These are phyloP conservation scores for Russula olivacea DNA, from an alignment of 768 basidiomycete genomes.

Conservation along the genomic window DNA sequence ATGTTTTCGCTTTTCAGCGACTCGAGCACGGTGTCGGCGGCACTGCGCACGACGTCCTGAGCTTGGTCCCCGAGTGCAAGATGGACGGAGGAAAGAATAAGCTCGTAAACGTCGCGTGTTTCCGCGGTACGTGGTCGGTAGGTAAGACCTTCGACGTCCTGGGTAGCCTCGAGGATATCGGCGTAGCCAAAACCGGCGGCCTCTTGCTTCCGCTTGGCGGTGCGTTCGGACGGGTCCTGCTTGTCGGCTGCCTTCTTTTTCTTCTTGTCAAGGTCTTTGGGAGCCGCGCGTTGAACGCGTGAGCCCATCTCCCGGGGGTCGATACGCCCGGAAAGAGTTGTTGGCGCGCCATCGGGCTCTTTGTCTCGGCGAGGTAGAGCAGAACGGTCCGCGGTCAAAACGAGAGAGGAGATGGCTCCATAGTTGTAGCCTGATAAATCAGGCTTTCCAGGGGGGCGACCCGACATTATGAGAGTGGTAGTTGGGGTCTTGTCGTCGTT, in stretches of 20 bases:
- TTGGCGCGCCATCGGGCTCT: conserved; percentile 95
- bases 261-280: conserved; percentile 90
- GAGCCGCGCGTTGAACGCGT: conserved; percentile 71
- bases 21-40: conserved; percentile 89
- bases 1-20: conserved; percentile 79
- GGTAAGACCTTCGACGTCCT: conserved; percentile 86
- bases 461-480: conserved; percentile 33
- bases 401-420: conserved; percentile 89
- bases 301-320: conserved; percentile 92
- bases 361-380: conserved; percentile 80
- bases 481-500: conserved; percentile 19
- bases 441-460: conserved; percentile 46
- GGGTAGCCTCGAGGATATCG: conserved; percentile 91
- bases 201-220: conserved; percentile 56
- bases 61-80: conserved; percentile 86
- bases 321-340: conserved; percentile 86
- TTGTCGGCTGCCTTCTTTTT: conserved; percentile 74
- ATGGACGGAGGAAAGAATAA: conserved; percentile 81
- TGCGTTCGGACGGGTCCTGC: conserved; percentile 52
- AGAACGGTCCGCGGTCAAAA: conserved; percentile 86
- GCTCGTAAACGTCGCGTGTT: conserved; percentile 90
- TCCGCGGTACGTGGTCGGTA: conserved; percentile 93
- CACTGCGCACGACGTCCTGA: conserved; percentile 91
- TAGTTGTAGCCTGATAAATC: conserved; percentile 94
- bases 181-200: conserved; percentile 68